Conservation (phyloP, 2,329 filamentous ascomycete species). For the Apiospora phragmitis region DNA sequence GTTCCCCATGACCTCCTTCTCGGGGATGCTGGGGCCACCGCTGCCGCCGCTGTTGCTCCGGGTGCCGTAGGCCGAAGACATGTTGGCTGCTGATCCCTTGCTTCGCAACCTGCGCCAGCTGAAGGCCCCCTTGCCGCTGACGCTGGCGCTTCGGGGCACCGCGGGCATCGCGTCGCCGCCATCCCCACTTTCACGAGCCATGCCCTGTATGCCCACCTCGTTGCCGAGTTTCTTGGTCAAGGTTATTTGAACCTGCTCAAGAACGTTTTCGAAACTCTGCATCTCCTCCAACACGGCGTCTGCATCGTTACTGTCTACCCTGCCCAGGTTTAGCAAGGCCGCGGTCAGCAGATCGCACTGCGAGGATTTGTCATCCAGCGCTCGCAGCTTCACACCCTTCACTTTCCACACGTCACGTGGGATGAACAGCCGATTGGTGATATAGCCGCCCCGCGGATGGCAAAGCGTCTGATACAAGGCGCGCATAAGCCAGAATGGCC, state of each 20-base stretch:
- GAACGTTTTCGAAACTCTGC: conserved; percentile 79
- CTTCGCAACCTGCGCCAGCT: conserved; percentile 89
- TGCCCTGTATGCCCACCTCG: conserved; percentile 81
- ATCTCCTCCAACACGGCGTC: conserved; percentile 93
- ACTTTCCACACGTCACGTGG: conserved; percentile 93
- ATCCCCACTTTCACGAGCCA: conserved; percentile 45
- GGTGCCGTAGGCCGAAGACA: conserved; percentile 53
- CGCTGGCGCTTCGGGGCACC: conserved; percentile 58
- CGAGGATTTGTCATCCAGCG: conserved; percentile 88
- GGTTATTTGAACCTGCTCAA: conserved; percentile 80
- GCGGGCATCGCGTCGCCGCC: conserved; percentile 29
- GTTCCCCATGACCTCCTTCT: conserved; percentile 55
- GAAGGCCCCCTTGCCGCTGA: conserved; percentile 73
- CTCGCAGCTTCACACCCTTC: conserved; percentile 89
- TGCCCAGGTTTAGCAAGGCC: conserved; percentile 77
- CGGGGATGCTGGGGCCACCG: conserved; percentile 30
- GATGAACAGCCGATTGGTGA: conserved; percentile 89
- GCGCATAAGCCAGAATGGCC: conserved; percentile 97
- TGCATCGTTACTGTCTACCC: conserved; percentile 86
- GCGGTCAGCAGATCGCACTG: conserved; percentile 91
- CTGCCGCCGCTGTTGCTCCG: conserved; percentile 38
- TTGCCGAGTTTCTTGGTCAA: conserved; percentile 85
- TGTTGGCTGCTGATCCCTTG: conserved; percentile 76
- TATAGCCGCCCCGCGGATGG: conserved; percentile 87
- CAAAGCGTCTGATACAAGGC: conserved; percentile 89